Conservation (phyloP, 2,329 filamentous ascomycete species). For the Fusarium chlamydosporum region DNA sequence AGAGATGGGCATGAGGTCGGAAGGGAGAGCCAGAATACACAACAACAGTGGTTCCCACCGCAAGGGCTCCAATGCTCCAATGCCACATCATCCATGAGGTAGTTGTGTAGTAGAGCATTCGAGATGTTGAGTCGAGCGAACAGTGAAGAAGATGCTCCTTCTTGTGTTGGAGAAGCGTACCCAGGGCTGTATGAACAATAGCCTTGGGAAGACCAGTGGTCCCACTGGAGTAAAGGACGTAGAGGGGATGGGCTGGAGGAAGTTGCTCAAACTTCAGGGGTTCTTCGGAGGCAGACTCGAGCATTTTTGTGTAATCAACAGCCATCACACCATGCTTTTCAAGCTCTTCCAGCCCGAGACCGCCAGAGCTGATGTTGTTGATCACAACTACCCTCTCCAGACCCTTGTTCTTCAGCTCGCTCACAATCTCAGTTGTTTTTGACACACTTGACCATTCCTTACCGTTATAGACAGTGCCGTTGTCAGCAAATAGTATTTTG, state of each 20-base stretch:
- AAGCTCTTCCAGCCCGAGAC: constrained; percentile 61
- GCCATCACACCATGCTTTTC: constrained; percentile 58
- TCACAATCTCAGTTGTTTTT: constrained; percentile 84
- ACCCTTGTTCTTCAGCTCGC: constrained; percentile 69
- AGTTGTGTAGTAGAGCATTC: constrained; percentile 93
- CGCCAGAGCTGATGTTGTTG: constrained; percentile 68
- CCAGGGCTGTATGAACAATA: constrained; percentile 91
- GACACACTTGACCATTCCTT: constrained; percentile 84
- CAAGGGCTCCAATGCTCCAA: constrained; percentile 90
- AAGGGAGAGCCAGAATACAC: constrained; percentile 96
- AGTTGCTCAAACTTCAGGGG: constrained; percentile 80
- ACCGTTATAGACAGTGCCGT: constrained; percentile 90
- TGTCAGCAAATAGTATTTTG: constrained; percentile 86
- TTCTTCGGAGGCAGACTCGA: constrained; percentile 59
- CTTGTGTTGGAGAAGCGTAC: constrained; percentile 95
- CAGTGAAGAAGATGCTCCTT: constrained; percentile 94
- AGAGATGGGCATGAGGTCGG: constrained; percentile 80
- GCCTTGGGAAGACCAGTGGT: constrained; percentile 92
- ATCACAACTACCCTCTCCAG: constrained; percentile 82
- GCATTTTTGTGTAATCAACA: constrained; percentile 62
- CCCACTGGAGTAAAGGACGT: constrained; percentile 93
- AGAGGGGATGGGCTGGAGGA: constrained; percentile 87
- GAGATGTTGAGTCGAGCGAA: constrained; percentile 78
- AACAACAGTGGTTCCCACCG: constrained; percentile 84
- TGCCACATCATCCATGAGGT: constrained; percentile 99